A percentile compares a stretch with the other conserved stretches of the same genome.
These are phyloP conservation scores for Boletus fagicola DNA, from an alignment of 768 basidiomycete genomes.

Conservation along the genomic window DNA sequence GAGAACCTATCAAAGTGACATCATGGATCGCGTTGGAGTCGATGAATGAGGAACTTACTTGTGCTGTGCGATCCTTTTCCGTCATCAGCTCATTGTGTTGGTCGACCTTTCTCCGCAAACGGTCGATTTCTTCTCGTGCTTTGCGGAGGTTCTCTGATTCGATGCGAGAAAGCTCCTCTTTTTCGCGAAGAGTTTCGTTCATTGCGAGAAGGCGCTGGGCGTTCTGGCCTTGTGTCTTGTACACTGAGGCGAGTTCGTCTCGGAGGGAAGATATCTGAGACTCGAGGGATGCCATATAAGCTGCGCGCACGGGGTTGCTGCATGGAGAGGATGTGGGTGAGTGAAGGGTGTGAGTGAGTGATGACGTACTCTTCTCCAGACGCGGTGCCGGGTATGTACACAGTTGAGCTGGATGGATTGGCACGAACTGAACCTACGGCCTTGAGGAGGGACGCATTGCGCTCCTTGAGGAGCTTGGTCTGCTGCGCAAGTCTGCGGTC, in stretches of 20 bases:
- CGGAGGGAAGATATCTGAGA: slow-evolving; percentile 90
- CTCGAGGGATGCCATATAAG: slow-evolving; percentile 89
- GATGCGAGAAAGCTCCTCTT: slow-evolving; percentile 82
- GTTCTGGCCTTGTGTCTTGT: slow-evolving; percentile 95
- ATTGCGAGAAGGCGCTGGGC: slow-evolving; percentile 89
- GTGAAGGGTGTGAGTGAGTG: background rate
- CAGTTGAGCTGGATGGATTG: slow-evolving; percentile 61
- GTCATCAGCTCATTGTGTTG: slow-evolving; percentile 83
- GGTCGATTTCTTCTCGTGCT: slow-evolving; percentile 69
- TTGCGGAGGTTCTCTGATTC: slow-evolving; percentile 80
- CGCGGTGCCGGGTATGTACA: slow-evolving; percentile 53
- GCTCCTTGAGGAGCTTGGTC: slow-evolving; percentile 86
- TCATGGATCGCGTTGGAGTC: background rate
- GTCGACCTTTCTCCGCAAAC: slow-evolving; percentile 71
- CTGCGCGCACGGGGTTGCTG: slow-evolving; percentile 82
- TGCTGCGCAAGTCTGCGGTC: slow-evolving; percentile 91
- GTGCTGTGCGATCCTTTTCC: slow-evolving; percentile 86
- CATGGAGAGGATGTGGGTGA: slow-evolving; percentile 1
- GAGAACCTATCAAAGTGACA: slow-evolving; percentile 57
- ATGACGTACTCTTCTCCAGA: slow-evolving; percentile 64
- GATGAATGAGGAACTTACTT: slow-evolving; percentile 47
- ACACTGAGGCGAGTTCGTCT: slow-evolving; percentile 89
- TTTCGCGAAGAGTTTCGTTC: slow-evolving; percentile 92
- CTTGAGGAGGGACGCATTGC: slow-evolving; percentile 84
- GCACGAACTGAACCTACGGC: slow-evolving; percentile 73